Evolutionary conservation across 202 grass and related monocot genomes (phyloP).

Genomic region (Tripidium arundinaceum): DNA sequence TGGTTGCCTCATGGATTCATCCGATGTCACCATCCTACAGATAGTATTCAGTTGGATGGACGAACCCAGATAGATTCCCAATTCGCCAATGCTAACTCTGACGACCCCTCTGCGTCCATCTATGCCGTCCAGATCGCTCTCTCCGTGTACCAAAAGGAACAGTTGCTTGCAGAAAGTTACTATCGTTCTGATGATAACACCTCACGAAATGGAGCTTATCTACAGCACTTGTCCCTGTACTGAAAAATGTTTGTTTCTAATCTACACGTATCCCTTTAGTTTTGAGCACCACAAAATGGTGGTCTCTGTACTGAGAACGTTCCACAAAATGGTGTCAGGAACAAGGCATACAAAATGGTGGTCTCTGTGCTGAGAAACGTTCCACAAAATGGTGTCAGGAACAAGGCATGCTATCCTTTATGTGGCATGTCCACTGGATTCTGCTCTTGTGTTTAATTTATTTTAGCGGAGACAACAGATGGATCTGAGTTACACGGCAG

Average conservation of each 20-base stretch:
- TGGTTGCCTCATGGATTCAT: neutral
- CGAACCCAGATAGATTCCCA: neutral
- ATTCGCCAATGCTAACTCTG: neutral
- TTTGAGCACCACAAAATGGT: neutral
- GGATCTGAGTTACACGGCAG: neutral
- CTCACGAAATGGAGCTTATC: neutral
- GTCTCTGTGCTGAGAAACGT: neutral
- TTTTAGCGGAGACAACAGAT: neutral
- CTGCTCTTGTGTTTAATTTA: neutral
- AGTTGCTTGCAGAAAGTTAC: neutral
- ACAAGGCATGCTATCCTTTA: slow-evolving; percentile 2
- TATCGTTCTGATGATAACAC: neutral
- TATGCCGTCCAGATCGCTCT: slow-evolving; percentile 4
- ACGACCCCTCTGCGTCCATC: slow-evolving; percentile 9
- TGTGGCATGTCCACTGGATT: neutral
- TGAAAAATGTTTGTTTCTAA: neutral
- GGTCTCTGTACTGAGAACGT: neutral
- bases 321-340: neutral
- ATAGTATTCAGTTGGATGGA: slow-evolving; percentile 22
- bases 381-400: neutral
- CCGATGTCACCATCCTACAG: slow-evolving; percentile 9
- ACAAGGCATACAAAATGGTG: neutral
- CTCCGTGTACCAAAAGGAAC: neutral
- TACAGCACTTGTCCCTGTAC: neutral
- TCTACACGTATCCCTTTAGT: neutral